Percentiles rank a stretch among this genome's conserved stretches.
These are phyloP conservation scores for Fusarium armeniacum DNA, from an alignment of 2,329 filamentous ascomycete genomes.

Conservation along the genomic window DNA sequence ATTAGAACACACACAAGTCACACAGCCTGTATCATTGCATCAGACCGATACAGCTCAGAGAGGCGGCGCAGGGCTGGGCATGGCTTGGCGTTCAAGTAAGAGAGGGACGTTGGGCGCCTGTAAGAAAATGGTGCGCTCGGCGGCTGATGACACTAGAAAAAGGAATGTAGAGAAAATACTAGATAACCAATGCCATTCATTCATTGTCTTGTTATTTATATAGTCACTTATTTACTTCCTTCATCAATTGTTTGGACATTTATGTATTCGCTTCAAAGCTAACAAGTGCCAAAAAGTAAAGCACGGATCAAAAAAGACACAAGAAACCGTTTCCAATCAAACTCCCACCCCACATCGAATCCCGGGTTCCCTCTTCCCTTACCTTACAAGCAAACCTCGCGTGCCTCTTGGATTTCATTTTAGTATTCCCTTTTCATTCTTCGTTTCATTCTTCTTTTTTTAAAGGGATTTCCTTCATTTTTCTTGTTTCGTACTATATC, in stretches of 20 bases:
- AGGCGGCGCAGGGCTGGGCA: constrained; percentile 40
- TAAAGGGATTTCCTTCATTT: constrained; percentile 5
- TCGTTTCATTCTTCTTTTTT: constrained; percentile 26
- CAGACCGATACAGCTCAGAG: constrained; percentile 29
- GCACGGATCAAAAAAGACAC: constrained; percentile 11
- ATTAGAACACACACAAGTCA: not conserved
- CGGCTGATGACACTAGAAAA: constrained; percentile 3
- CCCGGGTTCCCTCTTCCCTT: constrained; percentile 1
- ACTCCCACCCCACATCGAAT: constrained; percentile 30
- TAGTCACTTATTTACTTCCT: not conserved
- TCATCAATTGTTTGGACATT: not conserved
- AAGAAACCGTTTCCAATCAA: constrained; percentile 32
- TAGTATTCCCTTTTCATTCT: constrained; percentile 8
- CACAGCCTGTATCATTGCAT: constrained; percentile 17
- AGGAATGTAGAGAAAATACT: not conserved
- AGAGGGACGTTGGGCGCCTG: constrained; percentile 17
- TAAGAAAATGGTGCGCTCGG: constrained; percentile 36
- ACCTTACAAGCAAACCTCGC: constrained; percentile 21
- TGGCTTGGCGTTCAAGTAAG: constrained; percentile 26
- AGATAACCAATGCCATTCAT: no score
- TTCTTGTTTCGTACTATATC: constrained; percentile 12
- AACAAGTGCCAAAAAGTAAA: constrained; percentile 5
- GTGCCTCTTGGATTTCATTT: constrained; percentile 21
- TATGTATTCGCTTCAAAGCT: not conserved
- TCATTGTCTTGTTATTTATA: not conserved